phyloP scores from a whole-genome alignment of 805 yeast genomes.

The Jamesozyma rosinii region DNA sequence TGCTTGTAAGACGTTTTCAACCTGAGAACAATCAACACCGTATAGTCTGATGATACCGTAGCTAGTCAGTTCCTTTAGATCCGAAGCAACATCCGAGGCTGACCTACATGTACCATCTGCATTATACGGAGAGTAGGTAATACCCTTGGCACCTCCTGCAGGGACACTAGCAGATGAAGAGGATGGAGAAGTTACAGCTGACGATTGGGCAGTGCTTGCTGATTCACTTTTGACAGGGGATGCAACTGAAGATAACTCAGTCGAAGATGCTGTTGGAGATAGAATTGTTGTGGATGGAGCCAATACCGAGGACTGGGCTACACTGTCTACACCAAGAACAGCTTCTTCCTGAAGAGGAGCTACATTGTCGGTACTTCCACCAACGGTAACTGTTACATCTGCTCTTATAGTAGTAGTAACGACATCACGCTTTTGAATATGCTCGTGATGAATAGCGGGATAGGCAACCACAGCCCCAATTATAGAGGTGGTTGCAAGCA shows the following conservation, averaged over 20 bases:
- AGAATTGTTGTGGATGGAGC: constrained; percentile 11
- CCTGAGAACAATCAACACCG: constrained; percentile 84
- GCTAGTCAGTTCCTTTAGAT: constrained; percentile 43
- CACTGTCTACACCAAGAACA: constrained; percentile 22
- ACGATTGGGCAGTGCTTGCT: constrained; percentile 28
- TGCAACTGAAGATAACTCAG: constrained; percentile 6
- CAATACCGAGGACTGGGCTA: constrained; percentile 11
- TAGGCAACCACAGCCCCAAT: constrained; percentile 5
- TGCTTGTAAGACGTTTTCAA: constrained; percentile 58
- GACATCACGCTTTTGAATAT: constrained; percentile 37
- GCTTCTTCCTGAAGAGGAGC: constrained; percentile 21
- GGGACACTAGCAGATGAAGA: constrained; percentile 28
- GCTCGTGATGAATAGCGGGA: constrained; percentile 6
- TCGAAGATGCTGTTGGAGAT: constrained; percentile 8
- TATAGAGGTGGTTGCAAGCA: constrained; percentile 24
- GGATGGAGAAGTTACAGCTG: constrained; percentile 29
- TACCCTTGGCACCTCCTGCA: constrained; percentile 52
- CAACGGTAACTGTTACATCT: constrained; percentile 18
- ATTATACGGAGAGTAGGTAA: constrained; percentile 75
- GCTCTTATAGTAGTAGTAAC: constrained; percentile 43
- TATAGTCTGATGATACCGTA: constrained; percentile 63
- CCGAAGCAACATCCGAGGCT: constrained; percentile 47
- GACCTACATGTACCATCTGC: constrained; percentile 62
- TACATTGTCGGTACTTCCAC: constrained; percentile 2
- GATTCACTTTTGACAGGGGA: constrained; percentile 19